Percentiles rank a stretch among this genome's conserved stretches.
Conservation (phyloP, 495 filamentous ascomycete genomes). For the Podospora pseudocomata region DNA sequence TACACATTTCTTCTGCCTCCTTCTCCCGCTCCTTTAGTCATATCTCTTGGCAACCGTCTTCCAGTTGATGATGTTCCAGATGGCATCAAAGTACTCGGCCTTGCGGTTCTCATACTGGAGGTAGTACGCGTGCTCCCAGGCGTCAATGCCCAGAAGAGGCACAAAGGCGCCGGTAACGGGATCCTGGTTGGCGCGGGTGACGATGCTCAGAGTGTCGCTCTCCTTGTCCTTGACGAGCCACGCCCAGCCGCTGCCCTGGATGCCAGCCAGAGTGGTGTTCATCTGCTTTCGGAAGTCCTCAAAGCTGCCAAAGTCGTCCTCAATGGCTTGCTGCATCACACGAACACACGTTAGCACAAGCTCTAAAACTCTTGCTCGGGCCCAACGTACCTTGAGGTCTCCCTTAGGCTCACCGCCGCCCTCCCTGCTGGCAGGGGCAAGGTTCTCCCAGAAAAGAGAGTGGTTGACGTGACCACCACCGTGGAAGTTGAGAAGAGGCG, state of each 20-base stretch:
- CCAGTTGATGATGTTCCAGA: constrained; percentile 98
- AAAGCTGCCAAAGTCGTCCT: constrained; percentile 72
- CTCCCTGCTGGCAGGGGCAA: constrained; percentile 64
- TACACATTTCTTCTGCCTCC: constrained; percentile 25
- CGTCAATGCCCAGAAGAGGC: constrained; percentile 82
- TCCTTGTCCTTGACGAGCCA: constrained; percentile 93
- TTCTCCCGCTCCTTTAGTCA: constrained; percentile 17
- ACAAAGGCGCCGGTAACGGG: constrained; percentile 72
- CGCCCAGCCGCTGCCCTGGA: constrained; percentile 94
- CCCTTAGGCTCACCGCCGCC: constrained; percentile 74
- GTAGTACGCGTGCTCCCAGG: constrained; percentile 71
- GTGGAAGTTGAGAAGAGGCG: constrained; percentile 92
- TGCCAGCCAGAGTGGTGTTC: constrained; percentile 77
- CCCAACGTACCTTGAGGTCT: constrained; percentile 39
- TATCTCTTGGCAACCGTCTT: constrained; percentile 87
- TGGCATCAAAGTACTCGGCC: constrained; percentile 93
- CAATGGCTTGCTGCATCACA: constrained; percentile 57
- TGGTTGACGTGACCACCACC: constrained; percentile 96
- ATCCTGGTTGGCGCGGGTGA: constrained; percentile 81
- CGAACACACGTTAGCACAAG: not conserved
- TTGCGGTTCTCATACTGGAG: constrained; percentile 98
- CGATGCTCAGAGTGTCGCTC: constrained; percentile 70
- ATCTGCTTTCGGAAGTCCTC: constrained; percentile 75
- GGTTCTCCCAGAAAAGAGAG: constrained; percentile 96
- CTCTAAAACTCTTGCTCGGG: not conserved